Evolutionary conservation across 1,284 basidiomycete genomes (phyloP).

Genomic region (Xerocomus tenax): DNA sequence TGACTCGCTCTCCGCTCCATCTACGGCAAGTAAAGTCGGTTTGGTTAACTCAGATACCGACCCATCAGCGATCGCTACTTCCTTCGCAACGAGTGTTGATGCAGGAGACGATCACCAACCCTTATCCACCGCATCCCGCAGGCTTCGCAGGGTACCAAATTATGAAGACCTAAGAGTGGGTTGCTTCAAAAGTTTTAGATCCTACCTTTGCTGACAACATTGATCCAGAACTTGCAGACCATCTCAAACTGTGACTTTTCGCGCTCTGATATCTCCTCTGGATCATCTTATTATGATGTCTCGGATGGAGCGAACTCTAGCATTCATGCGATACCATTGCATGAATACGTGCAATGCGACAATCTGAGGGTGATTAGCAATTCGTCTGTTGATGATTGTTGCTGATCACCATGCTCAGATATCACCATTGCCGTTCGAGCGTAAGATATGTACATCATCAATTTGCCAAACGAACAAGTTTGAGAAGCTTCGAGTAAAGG

Average conservation of each 20-base stretch:
- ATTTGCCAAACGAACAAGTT: slow-evolving; percentile 2
- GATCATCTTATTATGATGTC: slow-evolving; percentile 1
- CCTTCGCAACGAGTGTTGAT: slow-evolving; percentile 22
- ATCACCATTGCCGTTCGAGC: background rate
- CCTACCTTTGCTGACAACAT: background rate
- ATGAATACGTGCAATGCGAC: background rate
- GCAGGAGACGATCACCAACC: background rate
- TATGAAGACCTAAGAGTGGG: slow-evolving; percentile 19
- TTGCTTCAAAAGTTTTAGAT: background rate
- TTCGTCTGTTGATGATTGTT: background rate
- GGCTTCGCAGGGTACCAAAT: slow-evolving; percentile 19
- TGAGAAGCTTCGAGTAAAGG: slow-evolving; percentile 11
- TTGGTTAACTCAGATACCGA: background rate
- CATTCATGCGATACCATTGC: background rate
- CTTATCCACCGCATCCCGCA: background rate
- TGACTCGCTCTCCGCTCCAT: slow-evolving; percentile 2
- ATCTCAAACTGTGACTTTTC: background rate
- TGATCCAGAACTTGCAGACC: background rate
- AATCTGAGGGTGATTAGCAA: slow-evolving; percentile 1
- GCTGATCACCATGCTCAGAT: slow-evolving; percentile 10
- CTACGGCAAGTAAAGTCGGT: background rate
- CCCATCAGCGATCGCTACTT: slow-evolving; percentile 8
- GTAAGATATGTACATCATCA: background rate
- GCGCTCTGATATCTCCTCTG: background rate
- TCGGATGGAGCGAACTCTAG: background rate